phyloP scores from a whole-genome alignment of 106 monocot species.

The Xerophyta viscosa region DNA sequence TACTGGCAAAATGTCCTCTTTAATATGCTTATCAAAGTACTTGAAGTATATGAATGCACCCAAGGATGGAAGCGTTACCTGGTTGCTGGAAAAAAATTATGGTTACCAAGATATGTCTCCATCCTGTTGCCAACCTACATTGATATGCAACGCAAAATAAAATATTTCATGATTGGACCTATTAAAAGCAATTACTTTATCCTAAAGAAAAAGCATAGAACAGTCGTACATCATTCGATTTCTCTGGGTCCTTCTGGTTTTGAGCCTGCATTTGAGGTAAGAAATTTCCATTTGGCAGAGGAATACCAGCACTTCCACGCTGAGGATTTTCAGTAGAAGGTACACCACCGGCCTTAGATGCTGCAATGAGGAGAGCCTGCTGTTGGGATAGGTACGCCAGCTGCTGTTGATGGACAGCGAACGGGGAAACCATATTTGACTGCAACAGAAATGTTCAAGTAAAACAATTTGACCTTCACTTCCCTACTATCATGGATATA shows the following conservation, averaged over 20 bases:
- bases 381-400: constrained; percentile 54
- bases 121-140: constrained; percentile 20
- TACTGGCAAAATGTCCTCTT: neutral
- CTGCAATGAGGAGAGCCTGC: constrained; percentile 56
- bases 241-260: constrained; percentile 11
- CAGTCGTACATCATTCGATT: constrained; percentile 25
- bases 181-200: neutral
- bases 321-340: constrained; percentile 10
- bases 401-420: constrained; percentile 66
- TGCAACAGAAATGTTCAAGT: constrained; percentile 18
- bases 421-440: constrained; percentile 68
- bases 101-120: constrained; percentile 14
- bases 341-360: constrained; percentile 26
- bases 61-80: constrained; percentile 14
- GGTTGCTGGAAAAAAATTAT: constrained; percentile 13
- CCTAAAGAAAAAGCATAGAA: neutral
- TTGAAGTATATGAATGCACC: too few relatives aligned
- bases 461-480: too few relatives aligned
- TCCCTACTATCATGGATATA: too few relatives aligned
- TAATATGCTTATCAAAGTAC: neutral
- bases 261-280: constrained; percentile 17
- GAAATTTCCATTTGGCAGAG: constrained; percentile 12
- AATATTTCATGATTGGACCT: neutral
- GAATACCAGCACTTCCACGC: constrained; percentile 3
- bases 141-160: neutral